Evolutionary conservation across 345 rosid genomes (phyloP), one percentile per base, ranked within the genome.

Genomic region (Leavenworthia alabamica): DNA sequence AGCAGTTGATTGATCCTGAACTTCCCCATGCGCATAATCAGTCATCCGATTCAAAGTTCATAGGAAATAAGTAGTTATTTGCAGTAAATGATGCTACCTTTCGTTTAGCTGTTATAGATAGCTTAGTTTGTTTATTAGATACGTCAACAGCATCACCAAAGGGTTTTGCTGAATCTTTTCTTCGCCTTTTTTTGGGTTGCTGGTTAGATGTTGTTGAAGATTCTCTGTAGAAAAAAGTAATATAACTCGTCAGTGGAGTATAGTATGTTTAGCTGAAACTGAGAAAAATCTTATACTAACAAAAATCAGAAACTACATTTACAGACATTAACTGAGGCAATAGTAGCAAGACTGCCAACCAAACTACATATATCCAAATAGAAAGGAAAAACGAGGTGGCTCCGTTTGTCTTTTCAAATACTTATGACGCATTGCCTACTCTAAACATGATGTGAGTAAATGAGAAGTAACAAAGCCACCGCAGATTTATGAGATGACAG

Each of bases 131-230:
- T 74, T 82, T 92, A 72, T 77, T 51, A 10, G 74, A 20, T 45
- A 55, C 43, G 41, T 29, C 73, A 67, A 68, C 83, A 75, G 32
- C 73, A 71, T 81, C 89, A 40, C 73, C 67, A 42, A 31, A 60
- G 40, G 79, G 68, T 67, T 82, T 86, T 24, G 52, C 55, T 45
- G 77, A 58, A 64, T 88, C 96, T 77, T 78, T 91, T 68, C 88
- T 80, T 75, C 83, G 74, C 80, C 95, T 77, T 79, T 86, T 91
- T 78, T 84, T 91, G 5, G 77, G 81, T 66, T 86, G 92, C 72
- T 81, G 83, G 64, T 62, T 73, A 50, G 90, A 75, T 66, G 64
- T 57, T 42, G 68, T 65, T 11, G 79, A 22, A 58, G 90, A 74
- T 68, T 83, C 88, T 48, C 66, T 88, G 74, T 86, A 75, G 60